These are phyloP conservation scores for Irpex sp. DNA, from an alignment of 1,284 basidiomycete species.

Conservation along the genomic window DNA sequence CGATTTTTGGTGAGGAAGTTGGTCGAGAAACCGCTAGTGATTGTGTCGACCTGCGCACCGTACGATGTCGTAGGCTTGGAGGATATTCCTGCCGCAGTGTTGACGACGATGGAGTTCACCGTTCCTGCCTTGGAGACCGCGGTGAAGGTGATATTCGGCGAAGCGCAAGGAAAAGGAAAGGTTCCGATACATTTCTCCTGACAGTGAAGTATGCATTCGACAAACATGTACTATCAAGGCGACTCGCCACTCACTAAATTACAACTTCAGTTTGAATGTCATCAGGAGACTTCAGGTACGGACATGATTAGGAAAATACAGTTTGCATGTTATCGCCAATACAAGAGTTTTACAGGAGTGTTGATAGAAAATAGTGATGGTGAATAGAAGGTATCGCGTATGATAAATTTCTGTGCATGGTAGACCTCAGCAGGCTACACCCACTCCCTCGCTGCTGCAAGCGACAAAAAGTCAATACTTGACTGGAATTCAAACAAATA, in stretches of 20 bases:
- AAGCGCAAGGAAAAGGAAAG: conserved; percentile 28
- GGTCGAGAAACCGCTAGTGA: conserved; percentile 31
- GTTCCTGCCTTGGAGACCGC: conserved; percentile 43
- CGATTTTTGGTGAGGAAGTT: conserved; percentile 25
- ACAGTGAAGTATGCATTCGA: neutral
- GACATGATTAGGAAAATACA: too few relatives aligned
- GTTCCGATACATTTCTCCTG: neutral
- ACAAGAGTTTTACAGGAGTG: too few relatives aligned
- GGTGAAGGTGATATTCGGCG: conserved; percentile 42
- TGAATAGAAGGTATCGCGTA: neutral
- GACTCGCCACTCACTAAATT: too few relatives aligned
- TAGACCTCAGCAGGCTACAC: neutral
- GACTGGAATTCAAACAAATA: neutral
- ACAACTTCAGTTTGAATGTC: too few relatives aligned
- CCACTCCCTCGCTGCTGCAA: neutral
- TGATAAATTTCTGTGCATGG: neutral
- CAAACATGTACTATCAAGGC: too few relatives aligned
- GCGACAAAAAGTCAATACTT: neutral
- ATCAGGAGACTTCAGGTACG: too few relatives aligned
- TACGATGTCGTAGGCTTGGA: conserved; percentile 43
- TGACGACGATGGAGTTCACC: conserved; percentile 60
- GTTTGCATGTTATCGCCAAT: too few relatives aligned
- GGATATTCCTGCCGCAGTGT: conserved; percentile 22
- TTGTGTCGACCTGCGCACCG: conserved; percentile 57
- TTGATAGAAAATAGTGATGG: neutral